These are phyloP conservation scores for Aspergillus hancockii DNA, from an alignment of 495 filamentous ascomycete species.

Conservation along the genomic window DNA sequence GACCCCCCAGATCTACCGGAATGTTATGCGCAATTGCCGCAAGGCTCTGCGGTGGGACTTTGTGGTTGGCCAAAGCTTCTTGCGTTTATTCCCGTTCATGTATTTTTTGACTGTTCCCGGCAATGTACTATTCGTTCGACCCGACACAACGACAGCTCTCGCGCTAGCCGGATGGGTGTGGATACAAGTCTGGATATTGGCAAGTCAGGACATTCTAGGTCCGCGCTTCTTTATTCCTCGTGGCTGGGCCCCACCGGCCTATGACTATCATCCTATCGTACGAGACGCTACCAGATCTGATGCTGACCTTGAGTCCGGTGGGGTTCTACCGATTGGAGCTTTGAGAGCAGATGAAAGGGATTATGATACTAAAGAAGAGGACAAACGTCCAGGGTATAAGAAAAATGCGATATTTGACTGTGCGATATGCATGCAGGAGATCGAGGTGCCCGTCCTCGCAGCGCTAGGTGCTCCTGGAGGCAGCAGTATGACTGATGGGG, in stretches of 20 bases:
- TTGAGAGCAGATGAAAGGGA: conserved; percentile 47
- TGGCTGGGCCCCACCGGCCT: conserved; percentile 76
- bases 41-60: conserved; percentile 86
- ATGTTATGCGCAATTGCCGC: conserved; percentile 86
- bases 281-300: conserved; percentile 55
- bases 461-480: conserved; percentile 49
- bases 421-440: conserved; percentile 88
- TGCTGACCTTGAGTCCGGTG: conserved; percentile 74
- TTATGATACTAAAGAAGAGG: conserved; percentile 38
- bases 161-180: conserved; percentile 81
- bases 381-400: conserved; percentile 41
- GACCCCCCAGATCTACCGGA: conserved; percentile 87
- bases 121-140: conserved; percentile 80
- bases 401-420: conserved; percentile 78
- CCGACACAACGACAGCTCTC: conserved; percentile 62
- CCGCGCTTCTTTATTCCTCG: conserved; percentile 74
- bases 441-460: conserved; percentile 81
- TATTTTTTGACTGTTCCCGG: conserved; percentile 75
- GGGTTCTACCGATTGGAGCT: conserved; percentile 68
- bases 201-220: conserved; percentile 80
- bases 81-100: conserved; percentile 73
- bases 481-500: conserved; percentile 56
- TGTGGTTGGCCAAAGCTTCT: conserved; percentile 76
- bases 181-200: conserved; percentile 79
- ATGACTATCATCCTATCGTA: conserved; percentile 92